Evolutionary conservation across 1,284 basidiomycete genomes (phyloP).

Genomic region (Pseudozyma tsukubaensis): DNA sequence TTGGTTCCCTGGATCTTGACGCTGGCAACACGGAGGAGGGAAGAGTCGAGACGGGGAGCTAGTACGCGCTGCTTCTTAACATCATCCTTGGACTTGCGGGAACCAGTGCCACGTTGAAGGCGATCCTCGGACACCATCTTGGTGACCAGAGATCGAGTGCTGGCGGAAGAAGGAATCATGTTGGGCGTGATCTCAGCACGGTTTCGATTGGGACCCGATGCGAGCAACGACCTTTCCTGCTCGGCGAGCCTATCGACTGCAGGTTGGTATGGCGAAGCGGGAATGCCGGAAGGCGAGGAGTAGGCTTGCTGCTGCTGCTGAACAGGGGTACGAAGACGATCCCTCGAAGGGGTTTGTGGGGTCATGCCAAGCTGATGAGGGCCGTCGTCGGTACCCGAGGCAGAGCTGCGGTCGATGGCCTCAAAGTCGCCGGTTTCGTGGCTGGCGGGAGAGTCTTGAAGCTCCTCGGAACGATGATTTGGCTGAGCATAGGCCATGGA

Average conservation of each 20-base stretch:
- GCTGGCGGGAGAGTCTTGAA: conserved; percentile 26
- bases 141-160: conserved; percentile 39
- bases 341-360: conserved; percentile 11
- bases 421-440: conserved; percentile 45
- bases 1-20: conserved; percentile 73
- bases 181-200: conserved; percentile 34
- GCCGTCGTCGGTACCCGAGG: conserved; percentile 42
- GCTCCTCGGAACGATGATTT: conserved; percentile 15
- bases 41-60: conserved; percentile 58
- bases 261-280: conserved; percentile 25
- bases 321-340: conserved; percentile 18
- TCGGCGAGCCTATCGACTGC: conserved; percentile 24
- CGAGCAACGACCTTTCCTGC: conserved; percentile 42
- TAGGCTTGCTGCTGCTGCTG: conserved; percentile 13
- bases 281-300: conserved; percentile 20
- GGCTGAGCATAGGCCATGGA: conserved; percentile 23
- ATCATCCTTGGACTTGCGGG: conserved; percentile 33
- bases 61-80: conserved; percentile 35
- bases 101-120: conserved; percentile 19
- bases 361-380: conserved; percentile 14
- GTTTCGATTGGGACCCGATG: conserved; percentile 45
- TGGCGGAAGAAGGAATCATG: conserved; percentile 46
- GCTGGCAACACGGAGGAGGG: conserved; percentile 52
- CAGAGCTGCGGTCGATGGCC: conserved; percentile 50
- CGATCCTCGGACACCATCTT: conserved; percentile 37